phyloP scores from a whole-genome alignment of 2,329 filamentous ascomycete genomes.

The Hypoxylon sp. region DNA sequence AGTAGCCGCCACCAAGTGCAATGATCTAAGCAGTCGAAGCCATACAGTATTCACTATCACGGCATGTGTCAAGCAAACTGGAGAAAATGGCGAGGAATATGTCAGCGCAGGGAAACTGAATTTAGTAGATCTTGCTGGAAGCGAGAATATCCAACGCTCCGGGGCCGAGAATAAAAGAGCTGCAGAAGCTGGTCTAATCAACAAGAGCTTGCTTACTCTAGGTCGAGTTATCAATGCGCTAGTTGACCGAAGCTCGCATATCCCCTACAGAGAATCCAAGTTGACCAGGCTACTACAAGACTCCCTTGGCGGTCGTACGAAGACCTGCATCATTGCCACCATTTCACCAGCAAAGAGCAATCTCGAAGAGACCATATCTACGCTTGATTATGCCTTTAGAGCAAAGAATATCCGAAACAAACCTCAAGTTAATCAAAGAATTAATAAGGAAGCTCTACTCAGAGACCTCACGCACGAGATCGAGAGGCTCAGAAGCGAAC shows the following conservation, averaged over 20 bases:
- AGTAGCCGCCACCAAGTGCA: constrained; percentile 99
- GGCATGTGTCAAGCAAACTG: constrained; percentile 85
- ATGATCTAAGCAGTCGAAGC: constrained; percentile 95
- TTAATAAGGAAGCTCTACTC: constrained; percentile 93
- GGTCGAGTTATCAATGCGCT: constrained; percentile 98
- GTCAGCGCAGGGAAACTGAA: constrained; percentile 95
- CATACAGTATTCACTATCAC: constrained; percentile 98
- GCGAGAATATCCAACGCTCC: constrained; percentile 96
- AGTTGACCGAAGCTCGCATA: constrained; percentile 90
- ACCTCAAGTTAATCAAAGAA: constrained; percentile 91
- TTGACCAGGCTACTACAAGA: constrained; percentile 95
- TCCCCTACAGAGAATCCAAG: constrained; percentile 94
- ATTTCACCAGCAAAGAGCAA: constrained; percentile 96
- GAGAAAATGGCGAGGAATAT: constrained; percentile 89
- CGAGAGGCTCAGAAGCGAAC: constrained; percentile 92
- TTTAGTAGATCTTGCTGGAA: constrained; percentile 94
- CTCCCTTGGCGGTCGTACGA: constrained; percentile 93
- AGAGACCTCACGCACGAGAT: constrained; percentile 93
- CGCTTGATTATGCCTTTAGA: constrained; percentile 95
- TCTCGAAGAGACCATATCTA: constrained; percentile 97
- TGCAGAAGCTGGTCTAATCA: constrained; percentile 95
- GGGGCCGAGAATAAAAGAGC: constrained; percentile 98
- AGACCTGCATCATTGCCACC: constrained; percentile 98
- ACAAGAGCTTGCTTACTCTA: constrained; percentile 95
- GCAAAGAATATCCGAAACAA: constrained; percentile 99